These are phyloP conservation scores for Jatropha multifida DNA, from an alignment of 441 rosid genomes.

Conservation along the genomic window DNA sequence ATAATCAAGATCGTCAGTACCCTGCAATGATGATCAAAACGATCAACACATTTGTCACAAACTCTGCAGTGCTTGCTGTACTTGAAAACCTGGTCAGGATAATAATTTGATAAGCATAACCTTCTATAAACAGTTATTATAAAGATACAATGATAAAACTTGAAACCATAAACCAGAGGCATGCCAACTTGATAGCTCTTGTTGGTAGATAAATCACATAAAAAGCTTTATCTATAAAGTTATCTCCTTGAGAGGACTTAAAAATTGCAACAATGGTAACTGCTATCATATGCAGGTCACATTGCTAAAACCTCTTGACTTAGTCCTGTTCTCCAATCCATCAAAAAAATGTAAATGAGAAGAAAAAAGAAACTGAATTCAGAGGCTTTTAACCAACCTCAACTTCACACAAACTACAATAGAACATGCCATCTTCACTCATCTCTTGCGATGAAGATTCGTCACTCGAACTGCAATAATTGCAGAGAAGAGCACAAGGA, in stretches of 20 bases:
- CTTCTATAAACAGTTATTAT: neutral
- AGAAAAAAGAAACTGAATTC: neutral
- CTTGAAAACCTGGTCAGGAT: constrained; percentile 70
- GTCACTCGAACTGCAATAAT: constrained; percentile 48
- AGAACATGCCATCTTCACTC: constrained; percentile 98
- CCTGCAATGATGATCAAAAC: constrained; percentile 99
- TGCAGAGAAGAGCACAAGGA: constrained; percentile 74
- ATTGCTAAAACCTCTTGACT: neutral
- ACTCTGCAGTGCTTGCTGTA: constrained; percentile 99
- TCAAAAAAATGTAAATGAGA: neutral
- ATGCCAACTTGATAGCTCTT: neutral
- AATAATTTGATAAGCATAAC: constrained; percentile 15
- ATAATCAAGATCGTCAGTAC: constrained; percentile 36
- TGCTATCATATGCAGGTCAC: neutral
- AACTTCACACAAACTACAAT: constrained; percentile 94
- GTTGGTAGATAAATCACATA: neutral
- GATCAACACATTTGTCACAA: constrained; percentile 94
- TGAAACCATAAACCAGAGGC: neutral
- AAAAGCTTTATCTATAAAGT: neutral
- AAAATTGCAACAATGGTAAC: neutral
- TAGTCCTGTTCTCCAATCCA: neutral
- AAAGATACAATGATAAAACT: neutral
- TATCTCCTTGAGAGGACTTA: neutral
- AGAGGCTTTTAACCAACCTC: constrained; percentile 55
- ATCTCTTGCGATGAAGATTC: constrained; percentile 70